Base-by-base conservation (phyloP, 108 stramenopile species). In the Cyclostephanos tholiformis region DNA sequence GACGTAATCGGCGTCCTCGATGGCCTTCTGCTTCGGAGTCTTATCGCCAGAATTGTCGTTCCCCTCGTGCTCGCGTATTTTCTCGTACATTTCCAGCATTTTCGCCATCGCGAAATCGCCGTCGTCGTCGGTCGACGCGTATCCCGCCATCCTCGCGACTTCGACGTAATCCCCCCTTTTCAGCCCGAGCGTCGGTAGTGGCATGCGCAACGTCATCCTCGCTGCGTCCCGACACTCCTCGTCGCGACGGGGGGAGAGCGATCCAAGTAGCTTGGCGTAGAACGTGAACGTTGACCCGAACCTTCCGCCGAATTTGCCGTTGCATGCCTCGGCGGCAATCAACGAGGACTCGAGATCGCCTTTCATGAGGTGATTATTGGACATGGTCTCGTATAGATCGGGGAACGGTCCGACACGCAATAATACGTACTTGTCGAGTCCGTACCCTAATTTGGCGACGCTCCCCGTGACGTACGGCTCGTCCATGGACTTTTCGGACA, bases 191-290 rank as follows among this genome's bases (percentile, higher is more conserved):
- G 87, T 84, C 8, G 90, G 79, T 25, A 94, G 68, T n/a, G 93
- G 93, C 79, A 94, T 69, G 9, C 90, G 80, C 2, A 94, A 61
- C 48, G 90, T 91, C 86, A 90, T 85, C 36, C 90, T 68, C 7
- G 93, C 90, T 14, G 93, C 90, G 83, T 94, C 93, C 1, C 93
- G 66, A 14, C 86, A 49, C 64, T 94, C 93, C 63, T 91, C 90
- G 10, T 63, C 76, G 0, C 93, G 82, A 25, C 71, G 20, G 35
- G 84, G 68, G 4, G 84, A 77, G 65, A 91, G 83, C 0, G 84
- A 76, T 3, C 65, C 44, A 22, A 94, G 67, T 14, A 94, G 72
- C 17, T 70, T 75, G 23, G 90, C 86, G 67, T 94, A 94, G 56
- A 90, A 91, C 26, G 84, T 60, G 77, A 90, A 94, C 6, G 88